phyloP scores from a whole-genome alignment of 108 stramenopile species.

The Epipyxis sp. region DNA sequence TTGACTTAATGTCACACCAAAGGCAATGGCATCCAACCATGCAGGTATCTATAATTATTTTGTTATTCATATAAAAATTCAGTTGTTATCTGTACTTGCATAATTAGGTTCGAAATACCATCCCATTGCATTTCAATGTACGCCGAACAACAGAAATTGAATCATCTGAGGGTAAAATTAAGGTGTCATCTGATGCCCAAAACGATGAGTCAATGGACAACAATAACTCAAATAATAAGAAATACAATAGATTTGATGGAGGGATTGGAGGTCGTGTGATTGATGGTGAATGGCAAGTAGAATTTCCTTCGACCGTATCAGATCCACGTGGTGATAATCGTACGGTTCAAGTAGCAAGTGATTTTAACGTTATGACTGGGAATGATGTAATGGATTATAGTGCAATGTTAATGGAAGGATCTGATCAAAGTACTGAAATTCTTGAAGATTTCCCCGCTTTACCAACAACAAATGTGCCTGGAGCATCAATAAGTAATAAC shows the following conservation, averaged over 20 bases:
- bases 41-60: too few relatives aligned
- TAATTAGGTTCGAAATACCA: not conserved
- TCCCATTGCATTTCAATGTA: constrained; percentile 11
- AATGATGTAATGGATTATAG: too few relatives aligned
- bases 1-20: constrained; percentile 44
- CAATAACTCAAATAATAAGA: too few relatives aligned
- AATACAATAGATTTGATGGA: constrained; percentile 1
- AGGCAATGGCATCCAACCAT: not conserved
- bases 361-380: not conserved
- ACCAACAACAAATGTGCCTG: not conserved
- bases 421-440: not conserved
- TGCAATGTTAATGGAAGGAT: not conserved
- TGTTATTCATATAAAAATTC: too few relatives aligned
- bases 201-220: too few relatives aligned
- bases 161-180: not conserved
- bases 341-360: not conserved
- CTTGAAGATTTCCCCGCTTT: constrained; percentile 9
- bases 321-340: constrained; percentile 25
- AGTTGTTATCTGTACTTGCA: too few relatives aligned
- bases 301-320: not conserved
- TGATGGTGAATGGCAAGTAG: constrained; percentile 15
- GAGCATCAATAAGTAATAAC: not conserved
- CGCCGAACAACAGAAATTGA: not conserved
- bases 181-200: too few relatives aligned
- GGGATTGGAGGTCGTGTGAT: constrained; percentile 21